Evolutionary conservation across 2,329 filamentous ascomycete species (phyloP).

Genomic region (Cercospora zeina): DNA sequence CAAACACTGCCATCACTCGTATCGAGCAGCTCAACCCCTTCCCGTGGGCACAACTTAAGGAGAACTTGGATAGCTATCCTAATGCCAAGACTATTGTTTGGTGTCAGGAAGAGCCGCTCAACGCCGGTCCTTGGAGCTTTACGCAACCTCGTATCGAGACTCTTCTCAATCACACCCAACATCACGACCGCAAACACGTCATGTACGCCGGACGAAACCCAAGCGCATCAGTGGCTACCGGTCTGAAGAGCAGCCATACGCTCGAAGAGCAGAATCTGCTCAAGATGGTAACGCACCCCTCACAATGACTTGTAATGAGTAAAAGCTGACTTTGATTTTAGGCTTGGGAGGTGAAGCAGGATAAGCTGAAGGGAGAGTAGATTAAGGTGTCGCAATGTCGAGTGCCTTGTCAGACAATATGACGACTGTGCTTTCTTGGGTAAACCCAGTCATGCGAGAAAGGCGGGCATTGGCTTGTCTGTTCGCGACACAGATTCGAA

Average conservation of each 20-base stretch:
- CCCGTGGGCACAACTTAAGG: slow-evolving; percentile 94
- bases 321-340: not conserved
- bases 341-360: slow-evolving; percentile 54
- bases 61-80: slow-evolving; percentile 94
- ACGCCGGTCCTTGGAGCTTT: slow-evolving; percentile 95
- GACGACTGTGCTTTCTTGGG: not conserved
- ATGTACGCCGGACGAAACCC: slow-evolving; percentile 96
- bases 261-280: slow-evolving; percentile 91
- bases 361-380: slow-evolving; percentile 66
- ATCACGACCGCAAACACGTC: slow-evolving; percentile 92
- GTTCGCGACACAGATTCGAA: not conserved
- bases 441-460: not conserved
- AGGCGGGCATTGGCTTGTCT: not conserved
- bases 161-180: slow-evolving; percentile 84
- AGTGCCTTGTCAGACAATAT: not conserved
- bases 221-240: slow-evolving; percentile 90
- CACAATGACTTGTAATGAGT: too few relatives aligned
- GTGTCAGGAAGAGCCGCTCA: slow-evolving; percentile 96
- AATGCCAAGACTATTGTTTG: slow-evolving; percentile 98
- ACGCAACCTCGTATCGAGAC: slow-evolving; percentile 98
- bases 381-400: not conserved
- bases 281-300: slow-evolving; percentile 50
- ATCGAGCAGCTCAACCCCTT: slow-evolving; percentile 98
- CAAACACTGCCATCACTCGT: slow-evolving; percentile 89
- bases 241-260: slow-evolving; percentile 80